These are phyloP conservation scores for Periconia sp. DNA, from an alignment of 2,329 filamentous ascomycete species.

Conservation along the genomic window DNA sequence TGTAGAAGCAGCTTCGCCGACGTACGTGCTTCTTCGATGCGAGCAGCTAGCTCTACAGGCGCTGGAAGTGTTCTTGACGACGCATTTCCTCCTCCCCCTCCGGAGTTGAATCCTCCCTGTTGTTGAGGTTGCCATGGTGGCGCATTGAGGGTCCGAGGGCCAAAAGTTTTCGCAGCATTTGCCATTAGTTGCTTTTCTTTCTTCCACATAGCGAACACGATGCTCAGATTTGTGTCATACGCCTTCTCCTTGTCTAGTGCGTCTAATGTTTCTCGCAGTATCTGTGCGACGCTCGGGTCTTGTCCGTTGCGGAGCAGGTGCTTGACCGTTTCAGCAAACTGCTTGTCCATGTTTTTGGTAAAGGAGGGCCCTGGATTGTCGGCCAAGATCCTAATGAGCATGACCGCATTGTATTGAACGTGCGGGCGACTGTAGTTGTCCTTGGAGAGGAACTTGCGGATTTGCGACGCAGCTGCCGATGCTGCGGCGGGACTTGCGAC, in stretches of 20 bases:
- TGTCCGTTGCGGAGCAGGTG: slow-evolving; percentile 72
- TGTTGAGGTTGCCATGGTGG: slow-evolving; percentile 46
- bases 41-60: slow-evolving; percentile 76
- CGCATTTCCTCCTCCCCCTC: slow-evolving; percentile 20
- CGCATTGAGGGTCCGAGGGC: slow-evolving; percentile 52
- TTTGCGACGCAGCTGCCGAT: slow-evolving; percentile 76
- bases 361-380: slow-evolving; percentile 93
- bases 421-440: slow-evolving; percentile 70
- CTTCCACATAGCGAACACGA: slow-evolving; percentile 84
- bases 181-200: slow-evolving; percentile 71
- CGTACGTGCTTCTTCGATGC: slow-evolving; percentile 88
- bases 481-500: slow-evolving; percentile 90
- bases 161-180: slow-evolving; percentile 38
- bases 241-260: slow-evolving; percentile 74
- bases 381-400: slow-evolving; percentile 88
- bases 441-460: slow-evolving; percentile 81
- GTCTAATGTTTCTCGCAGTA: slow-evolving; percentile 86
- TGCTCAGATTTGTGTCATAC: slow-evolving; percentile 74
- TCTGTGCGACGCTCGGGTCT: slow-evolving; percentile 80
- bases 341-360: slow-evolving; percentile 86
- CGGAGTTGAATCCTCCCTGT: slow-evolving; percentile 29
- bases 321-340: slow-evolving; percentile 79
- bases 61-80: slow-evolving; percentile 58
- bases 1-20: slow-evolving; percentile 92
- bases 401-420: slow-evolving; percentile 93